A percentile compares a stretch with the other conserved stretches of the same genome.
phyloP scores from a whole-genome alignment of 106 monocot genomes.

The Dioscorea dumetorum region DNA sequence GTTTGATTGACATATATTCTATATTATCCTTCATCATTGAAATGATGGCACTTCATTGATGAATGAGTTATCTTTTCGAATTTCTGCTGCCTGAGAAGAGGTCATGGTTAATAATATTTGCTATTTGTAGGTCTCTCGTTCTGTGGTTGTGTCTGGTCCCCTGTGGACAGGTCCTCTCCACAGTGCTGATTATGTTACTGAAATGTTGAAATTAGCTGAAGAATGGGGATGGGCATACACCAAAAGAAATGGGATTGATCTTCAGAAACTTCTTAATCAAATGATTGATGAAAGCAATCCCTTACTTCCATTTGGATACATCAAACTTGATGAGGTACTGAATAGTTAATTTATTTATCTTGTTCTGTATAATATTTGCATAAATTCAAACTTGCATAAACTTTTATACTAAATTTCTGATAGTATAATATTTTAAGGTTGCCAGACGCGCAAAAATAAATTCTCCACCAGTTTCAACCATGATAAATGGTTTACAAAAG shows the following conservation, averaged over 20 bases:
- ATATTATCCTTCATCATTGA: no score
- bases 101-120: neutral
- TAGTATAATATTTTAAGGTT: conserved; percentile 43
- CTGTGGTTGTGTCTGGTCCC: conserved; percentile 74
- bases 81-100: no score
- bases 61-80: no score
- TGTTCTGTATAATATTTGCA: neutral
- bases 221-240: conserved; percentile 78
- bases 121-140: conserved; percentile 34
- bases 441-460: conserved; percentile 68
- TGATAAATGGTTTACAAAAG: conserved; percentile 52
- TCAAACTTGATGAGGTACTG: conserved; percentile 83
- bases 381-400: neutral
- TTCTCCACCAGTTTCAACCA: conserved; percentile 52
- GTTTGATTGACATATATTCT: no score
- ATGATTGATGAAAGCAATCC: conserved; percentile 86
- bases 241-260: conserved; percentile 24
- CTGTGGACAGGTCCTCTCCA: conserved; percentile 97
- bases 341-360: no score
- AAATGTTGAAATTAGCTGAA: conserved; percentile 77
- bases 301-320: conserved; percentile 72
- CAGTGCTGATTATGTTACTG: conserved; percentile 39
- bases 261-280: conserved; percentile 59
- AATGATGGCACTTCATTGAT: no score
- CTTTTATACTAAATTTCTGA: neutral